Evolutionary conservation across 2,329 filamentous ascomycete species (phyloP).

Genomic region (Fusarium torreyae): DNA sequence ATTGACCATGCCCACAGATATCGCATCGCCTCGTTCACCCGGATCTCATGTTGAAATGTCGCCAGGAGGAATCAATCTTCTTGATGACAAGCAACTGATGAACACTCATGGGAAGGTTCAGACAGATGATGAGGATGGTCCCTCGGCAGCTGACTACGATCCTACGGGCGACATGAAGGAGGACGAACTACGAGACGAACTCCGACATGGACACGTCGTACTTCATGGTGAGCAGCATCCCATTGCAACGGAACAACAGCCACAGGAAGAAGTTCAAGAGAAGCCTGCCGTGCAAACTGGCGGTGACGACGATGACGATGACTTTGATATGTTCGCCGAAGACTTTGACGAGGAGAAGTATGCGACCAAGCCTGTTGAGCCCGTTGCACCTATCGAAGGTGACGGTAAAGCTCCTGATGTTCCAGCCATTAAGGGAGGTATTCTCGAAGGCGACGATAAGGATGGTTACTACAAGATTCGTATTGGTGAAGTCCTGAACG

Average conservation of each 20-base stretch:
- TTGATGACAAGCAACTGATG: slow-evolving; percentile 77
- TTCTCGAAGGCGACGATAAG: slow-evolving; percentile 92
- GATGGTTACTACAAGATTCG: slow-evolving; percentile 98
- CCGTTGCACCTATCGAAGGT: slow-evolving; percentile 55
- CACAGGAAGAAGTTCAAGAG: slow-evolving; percentile 47
- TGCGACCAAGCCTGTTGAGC: slow-evolving; percentile 63
- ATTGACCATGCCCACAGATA: slow-evolving; percentile 52
- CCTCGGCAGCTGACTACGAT: slow-evolving; percentile 94
- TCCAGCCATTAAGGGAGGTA: slow-evolving; percentile 78
- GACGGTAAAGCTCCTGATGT: slow-evolving; percentile 64
- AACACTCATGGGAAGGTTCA: slow-evolving; percentile 68
- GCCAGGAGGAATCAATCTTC: slow-evolving; percentile 73
- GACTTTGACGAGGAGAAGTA: slow-evolving; percentile 80
- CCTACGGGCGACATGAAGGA: slow-evolving; percentile 91
- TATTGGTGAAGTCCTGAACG: slow-evolving; percentile 89
- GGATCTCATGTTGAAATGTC: slow-evolving; percentile 68
- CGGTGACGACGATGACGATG: slow-evolving; percentile 64
- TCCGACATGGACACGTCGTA: slow-evolving; percentile 71
- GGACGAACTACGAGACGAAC: slow-evolving; percentile 79
- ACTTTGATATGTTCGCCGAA: slow-evolving; percentile 91
- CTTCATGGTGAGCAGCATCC: slow-evolving; percentile 62
- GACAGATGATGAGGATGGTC: slow-evolving; percentile 73
- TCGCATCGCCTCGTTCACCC: slow-evolving; percentile 60
- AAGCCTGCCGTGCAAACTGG: slow-evolving; percentile 46
- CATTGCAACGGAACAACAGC: slow-evolving; percentile 47